phyloP scores from a whole-genome alignment of 208 protist species.

The Acanthamoeba lenticulata region DNA sequence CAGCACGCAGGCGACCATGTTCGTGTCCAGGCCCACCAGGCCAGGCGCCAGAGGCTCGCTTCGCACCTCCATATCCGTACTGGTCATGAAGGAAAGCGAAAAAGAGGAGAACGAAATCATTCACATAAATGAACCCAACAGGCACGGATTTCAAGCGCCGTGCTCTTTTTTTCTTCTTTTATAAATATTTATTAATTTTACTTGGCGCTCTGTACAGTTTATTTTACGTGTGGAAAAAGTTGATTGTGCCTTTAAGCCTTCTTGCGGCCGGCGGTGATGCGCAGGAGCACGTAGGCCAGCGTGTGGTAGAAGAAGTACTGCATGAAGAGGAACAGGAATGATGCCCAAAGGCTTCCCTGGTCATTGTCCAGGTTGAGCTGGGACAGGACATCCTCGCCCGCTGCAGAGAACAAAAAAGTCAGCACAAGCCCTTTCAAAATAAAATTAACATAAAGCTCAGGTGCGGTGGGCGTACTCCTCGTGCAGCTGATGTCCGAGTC shows the following conservation, averaged over 20 bases:
- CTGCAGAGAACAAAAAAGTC: background rate
- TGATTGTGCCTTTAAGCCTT: too few species aligned
- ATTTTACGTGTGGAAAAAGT: too few species aligned
- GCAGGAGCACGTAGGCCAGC: background rate
- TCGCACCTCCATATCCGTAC: background rate
- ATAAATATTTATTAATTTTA: too few species aligned
- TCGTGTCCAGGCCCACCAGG: background rate
- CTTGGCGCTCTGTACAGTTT: too few species aligned
- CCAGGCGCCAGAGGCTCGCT: too few species aligned
- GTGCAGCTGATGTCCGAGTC: background rate
- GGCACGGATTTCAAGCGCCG: too few species aligned
- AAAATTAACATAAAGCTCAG: background rate
- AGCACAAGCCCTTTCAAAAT: background rate
- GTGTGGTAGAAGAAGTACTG: slow-evolving; percentile 23
- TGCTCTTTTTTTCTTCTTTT: too few species aligned
- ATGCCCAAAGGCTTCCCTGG: background rate
- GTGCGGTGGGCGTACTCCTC: background rate
- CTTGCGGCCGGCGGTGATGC: background rate
- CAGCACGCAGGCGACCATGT: background rate
- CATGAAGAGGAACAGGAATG: slow-evolving; percentile 37
- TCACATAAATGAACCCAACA: too few species aligned
- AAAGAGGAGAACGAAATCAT: background rate
- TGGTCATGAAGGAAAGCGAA: background rate
- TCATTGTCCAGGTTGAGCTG: background rate
- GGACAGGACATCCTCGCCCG: background rate